Percentiles rank a stretch among this genome's conserved stretches.
phyloP scores from a whole-genome alignment of 495 filamentous ascomycete species.

The Bacidia gigantensis region DNA sequence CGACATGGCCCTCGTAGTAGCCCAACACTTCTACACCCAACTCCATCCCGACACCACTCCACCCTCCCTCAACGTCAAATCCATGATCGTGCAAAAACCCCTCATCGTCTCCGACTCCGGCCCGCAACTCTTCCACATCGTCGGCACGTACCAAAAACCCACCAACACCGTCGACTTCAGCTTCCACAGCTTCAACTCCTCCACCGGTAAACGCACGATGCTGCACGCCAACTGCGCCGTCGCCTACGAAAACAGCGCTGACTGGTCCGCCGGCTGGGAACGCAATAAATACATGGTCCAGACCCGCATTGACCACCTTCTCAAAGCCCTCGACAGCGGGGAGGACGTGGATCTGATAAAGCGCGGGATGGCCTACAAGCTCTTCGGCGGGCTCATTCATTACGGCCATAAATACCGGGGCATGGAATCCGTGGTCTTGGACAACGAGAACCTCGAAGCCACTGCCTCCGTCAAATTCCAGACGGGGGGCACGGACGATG shows the following conservation, averaged over 20 bases:
- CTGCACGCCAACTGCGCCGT: conserved; percentile 39
- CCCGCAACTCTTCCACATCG: conserved; percentile 35
- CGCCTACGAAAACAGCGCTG: conserved; percentile 29
- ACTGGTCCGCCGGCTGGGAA: conserved; percentile 41
- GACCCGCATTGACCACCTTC: conserved; percentile 37
- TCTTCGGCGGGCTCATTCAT: conserved; percentile 49
- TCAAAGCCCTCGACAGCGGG: conserved; percentile 20
- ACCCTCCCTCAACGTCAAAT: conserved; percentile 44
- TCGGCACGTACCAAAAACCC: conserved; percentile 25
- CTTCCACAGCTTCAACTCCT: conserved; percentile 31
- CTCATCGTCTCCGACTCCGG: conserved; percentile 46
- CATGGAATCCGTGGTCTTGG: conserved; percentile 52
- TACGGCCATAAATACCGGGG: conserved; percentile 46
- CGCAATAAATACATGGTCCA: conserved; percentile 41
- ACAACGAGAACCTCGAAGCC: conserved; percentile 30
- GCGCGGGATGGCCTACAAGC: conserved; percentile 51
- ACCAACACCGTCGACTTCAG: conserved; percentile 21
- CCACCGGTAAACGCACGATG: conserved; percentile 20
- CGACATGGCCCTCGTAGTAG: conserved; percentile 17
- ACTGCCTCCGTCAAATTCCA: conserved; percentile 32
- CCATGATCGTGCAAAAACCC: conserved; percentile 55
- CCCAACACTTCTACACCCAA: conserved; percentile 32
- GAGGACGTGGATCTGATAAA: conserved; percentile 24
- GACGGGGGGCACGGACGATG: conserved; percentile 20
- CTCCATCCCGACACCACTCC: conserved; percentile 39